phyloP scores from a whole-genome alignment of 2,329 filamentous ascomycete species.

The Tolypocladium album region DNA sequence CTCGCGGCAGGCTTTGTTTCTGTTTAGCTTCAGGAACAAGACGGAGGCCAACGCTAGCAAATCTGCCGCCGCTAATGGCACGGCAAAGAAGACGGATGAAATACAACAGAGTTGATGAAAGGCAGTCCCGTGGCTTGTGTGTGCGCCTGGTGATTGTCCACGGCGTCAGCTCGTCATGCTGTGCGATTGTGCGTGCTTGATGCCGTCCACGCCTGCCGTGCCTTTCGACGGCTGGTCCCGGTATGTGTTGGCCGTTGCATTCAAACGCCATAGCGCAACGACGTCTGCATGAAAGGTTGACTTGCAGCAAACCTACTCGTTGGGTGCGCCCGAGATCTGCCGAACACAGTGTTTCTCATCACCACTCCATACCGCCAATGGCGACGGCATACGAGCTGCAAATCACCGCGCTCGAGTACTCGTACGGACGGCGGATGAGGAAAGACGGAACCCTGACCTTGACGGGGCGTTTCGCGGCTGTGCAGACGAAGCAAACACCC shows the following conservation, averaged over 20 bases:
- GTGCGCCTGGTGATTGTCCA: neutral
- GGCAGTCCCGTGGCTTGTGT: neutral
- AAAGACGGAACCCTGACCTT: neutral
- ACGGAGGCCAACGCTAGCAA: neutral
- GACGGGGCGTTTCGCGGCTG: neutral
- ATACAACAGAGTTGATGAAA: neutral
- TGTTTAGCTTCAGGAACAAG: constrained; percentile 43
- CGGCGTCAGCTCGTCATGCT: neutral
- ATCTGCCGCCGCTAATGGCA: neutral
- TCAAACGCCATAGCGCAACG: neutral
- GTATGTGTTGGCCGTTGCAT: neutral
- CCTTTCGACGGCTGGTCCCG: neutral
- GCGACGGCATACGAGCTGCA: no score
- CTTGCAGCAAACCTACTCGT: neutral
- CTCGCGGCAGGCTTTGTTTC: constrained; percentile 46
- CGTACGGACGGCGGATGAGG: neutral
- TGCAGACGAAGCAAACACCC: neutral
- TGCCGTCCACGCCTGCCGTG: neutral
- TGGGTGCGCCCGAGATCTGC: neutral
- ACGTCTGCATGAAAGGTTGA: neutral
- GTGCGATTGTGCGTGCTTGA: neutral
- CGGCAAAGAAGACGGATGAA: neutral
- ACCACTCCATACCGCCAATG: neutral
- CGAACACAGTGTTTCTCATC: neutral
- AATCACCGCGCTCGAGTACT: no score